Evolutionary conservation across 768 basidiomycete species (phyloP).

Genomic region (Butyriboletus loyo): DNA sequence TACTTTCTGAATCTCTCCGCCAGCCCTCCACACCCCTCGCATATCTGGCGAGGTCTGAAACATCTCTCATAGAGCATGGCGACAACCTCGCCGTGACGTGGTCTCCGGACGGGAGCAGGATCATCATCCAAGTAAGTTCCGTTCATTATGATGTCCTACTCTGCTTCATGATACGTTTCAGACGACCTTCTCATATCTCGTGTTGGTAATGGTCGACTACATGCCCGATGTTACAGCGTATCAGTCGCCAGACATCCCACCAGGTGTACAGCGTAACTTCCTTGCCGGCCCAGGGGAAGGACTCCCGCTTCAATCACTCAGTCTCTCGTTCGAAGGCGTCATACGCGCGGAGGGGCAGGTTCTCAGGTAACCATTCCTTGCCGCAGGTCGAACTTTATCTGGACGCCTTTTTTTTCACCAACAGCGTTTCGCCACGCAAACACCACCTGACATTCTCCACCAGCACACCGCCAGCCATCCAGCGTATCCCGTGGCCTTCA

Average conservation of each 20-base stretch:
- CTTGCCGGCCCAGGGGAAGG: constrained; percentile 81
- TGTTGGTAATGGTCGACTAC: constrained; percentile 67
- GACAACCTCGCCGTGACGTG: constrained; percentile 71
- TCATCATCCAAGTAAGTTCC: constrained; percentile 71
- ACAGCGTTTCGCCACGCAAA: constrained; percentile 73
- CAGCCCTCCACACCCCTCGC: constrained; percentile 74
- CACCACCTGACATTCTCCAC: constrained; percentile 74
- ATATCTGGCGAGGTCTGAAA: constrained; percentile 69
- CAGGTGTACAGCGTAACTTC: constrained; percentile 60
- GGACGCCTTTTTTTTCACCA: not conserved
- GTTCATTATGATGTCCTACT: not conserved
- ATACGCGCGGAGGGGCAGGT: constrained; percentile 74
- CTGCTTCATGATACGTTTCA: constrained; percentile 28
- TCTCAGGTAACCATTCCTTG: constrained; percentile 49
- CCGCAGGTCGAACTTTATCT: not conserved
- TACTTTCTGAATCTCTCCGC: not conserved
- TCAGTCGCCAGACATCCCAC: constrained; percentile 46
- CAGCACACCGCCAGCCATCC: constrained; percentile 67
- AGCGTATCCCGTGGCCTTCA: constrained; percentile 82
- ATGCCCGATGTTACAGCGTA: constrained; percentile 54
- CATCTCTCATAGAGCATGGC: constrained; percentile 82
- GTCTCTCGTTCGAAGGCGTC: constrained; percentile 76
- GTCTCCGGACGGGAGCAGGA: constrained; percentile 77
- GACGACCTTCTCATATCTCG: constrained; percentile 80
- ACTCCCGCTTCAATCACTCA: constrained; percentile 61